Evolutionary conservation across 345 rosid genomes (phyloP), one percentile per base, ranked within the genome.

Genomic region (Gossypium raimondii): DNA sequence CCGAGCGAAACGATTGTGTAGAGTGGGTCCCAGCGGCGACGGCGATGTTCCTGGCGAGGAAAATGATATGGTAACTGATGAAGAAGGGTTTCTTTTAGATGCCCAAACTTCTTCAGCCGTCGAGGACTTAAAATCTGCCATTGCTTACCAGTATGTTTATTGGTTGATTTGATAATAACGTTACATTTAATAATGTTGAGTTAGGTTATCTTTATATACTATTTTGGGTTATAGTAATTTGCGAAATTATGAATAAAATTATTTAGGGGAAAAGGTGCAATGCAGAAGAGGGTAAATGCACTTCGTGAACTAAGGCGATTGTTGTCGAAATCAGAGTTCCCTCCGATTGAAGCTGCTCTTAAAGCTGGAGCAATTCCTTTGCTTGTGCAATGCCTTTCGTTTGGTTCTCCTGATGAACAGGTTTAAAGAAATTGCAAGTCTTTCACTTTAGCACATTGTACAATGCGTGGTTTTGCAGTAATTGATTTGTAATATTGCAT

Each of bases 401-500:
- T 93, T 83, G 99, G 98, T 78, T 90, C 97, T 70, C 83, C 89
- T 1, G 93, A 93, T 66, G 99, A 92, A 78, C 99, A 95, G 97
- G 99, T 91, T 56, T 62, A 62, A 59, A 24, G 51, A 76, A 27
- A 75, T 73, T 17, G 6, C 20, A 5, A 9, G 13, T 22, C 11
- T 34, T 63, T 48, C 62, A 55, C 55, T 70, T 58, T 29, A n/a
- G 48, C 47, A 38, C 22, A 2, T 52, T 18, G 52, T 71, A 27
- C 61, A 38, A 25, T 55, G 72, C 4, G 22, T 41, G 41, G 34
- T 78, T 48, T 41, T 44, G 34, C 58, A 47, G 18, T 20, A 44
- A 58, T 24, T 29, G 12, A 29, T 67, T 62, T 66, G 57, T 47
- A 1, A 9, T 9, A 20, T 57, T 24, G 7, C 29, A 20, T 57